These are phyloP conservation scores for Saccharomyces kudriavzevii DNA, from an alignment of 805 yeast species.

Conservation along the genomic window DNA sequence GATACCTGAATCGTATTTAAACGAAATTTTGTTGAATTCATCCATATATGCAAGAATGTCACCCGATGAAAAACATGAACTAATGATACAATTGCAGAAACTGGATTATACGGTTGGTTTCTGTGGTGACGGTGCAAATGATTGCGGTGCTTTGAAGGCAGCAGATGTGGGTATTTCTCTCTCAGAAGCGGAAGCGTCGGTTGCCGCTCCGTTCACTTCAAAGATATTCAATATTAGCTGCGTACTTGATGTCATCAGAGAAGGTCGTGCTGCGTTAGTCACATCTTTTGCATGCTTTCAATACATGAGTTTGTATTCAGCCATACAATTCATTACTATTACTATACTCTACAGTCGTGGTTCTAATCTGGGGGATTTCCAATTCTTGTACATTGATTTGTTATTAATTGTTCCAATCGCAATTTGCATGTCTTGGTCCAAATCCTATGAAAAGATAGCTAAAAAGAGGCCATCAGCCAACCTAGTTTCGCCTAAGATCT, in stretches of 20 bases:
- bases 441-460: constrained; percentile 54
- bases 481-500: constrained; percentile 77
- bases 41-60: constrained; percentile 94
- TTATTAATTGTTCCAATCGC: constrained; percentile 90
- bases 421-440: constrained; percentile 95
- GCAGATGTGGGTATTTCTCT: constrained; percentile 95
- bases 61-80: constrained; percentile 96
- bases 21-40: constrained; percentile 58
- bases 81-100: constrained; percentile 76
- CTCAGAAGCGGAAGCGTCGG: constrained; percentile 96
- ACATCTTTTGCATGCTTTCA: constrained; percentile 96
- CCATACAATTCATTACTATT: constrained; percentile 88
- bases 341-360: constrained; percentile 80
- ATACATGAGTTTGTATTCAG: constrained; percentile 94
- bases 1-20: constrained; percentile 35
- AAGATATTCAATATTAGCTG: constrained; percentile 85
- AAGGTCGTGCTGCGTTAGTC: constrained; percentile 90
- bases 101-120: constrained; percentile 91
- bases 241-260: constrained; percentile 81
- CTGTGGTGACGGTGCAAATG: constrained; percentile 99
- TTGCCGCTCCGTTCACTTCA: constrained; percentile 97
- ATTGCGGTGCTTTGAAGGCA: constrained; percentile 95
- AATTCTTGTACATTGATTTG: constrained; percentile 87
- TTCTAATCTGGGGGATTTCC: constrained; percentile 92
- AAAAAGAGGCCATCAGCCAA: constrained; percentile 88